Evolutionary conservation across 176 grass and related monocot species (phyloP).

Genomic region (Aechmea fasciata): DNA sequence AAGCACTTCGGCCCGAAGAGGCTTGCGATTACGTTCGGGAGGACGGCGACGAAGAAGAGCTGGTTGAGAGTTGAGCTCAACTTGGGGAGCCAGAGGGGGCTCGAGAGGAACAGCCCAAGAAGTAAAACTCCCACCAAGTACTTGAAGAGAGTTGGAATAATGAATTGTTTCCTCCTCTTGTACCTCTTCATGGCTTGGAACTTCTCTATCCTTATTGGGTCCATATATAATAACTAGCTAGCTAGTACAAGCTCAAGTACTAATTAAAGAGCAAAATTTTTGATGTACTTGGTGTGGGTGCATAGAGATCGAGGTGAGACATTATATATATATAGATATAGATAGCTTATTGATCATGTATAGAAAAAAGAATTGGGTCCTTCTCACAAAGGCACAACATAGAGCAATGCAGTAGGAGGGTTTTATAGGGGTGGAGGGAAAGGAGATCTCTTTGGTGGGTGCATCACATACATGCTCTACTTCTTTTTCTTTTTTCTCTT

Average conservation of each 20-base stretch:
- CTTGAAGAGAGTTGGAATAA: slow-evolving; percentile 30
- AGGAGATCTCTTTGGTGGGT: not conserved
- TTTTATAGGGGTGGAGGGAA: not conserved
- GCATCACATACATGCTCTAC: not conserved
- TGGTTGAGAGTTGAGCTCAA: slow-evolving; percentile 27
- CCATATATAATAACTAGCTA: slow-evolving; percentile 32
- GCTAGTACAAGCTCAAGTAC: not conserved
- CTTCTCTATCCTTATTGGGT: slow-evolving; percentile 53
- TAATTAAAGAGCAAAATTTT: no score
- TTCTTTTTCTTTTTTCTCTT: not conserved
- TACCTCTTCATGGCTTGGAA: slow-evolving; percentile 64
- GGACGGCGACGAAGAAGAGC: slow-evolving; percentile 38
- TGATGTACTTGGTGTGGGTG: not conserved
- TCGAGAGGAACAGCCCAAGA: slow-evolving; percentile 50
- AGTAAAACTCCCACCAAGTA: slow-evolving; percentile 35
- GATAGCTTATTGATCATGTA: not conserved
- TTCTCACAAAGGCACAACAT: not conserved
- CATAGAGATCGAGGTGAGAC: slow-evolving; percentile 16
- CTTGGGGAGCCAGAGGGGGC: slow-evolving; percentile 51
- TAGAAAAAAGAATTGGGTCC: not conserved
- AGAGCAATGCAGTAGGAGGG: not conserved
- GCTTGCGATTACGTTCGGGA: slow-evolving; percentile 36
- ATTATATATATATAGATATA: not conserved
- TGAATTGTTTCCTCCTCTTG: slow-evolving; percentile 29
- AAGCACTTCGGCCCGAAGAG: slow-evolving; percentile 69